Conservation (phyloP, 768 basidiomycete species). For the Leccinum imitatum region DNA sequence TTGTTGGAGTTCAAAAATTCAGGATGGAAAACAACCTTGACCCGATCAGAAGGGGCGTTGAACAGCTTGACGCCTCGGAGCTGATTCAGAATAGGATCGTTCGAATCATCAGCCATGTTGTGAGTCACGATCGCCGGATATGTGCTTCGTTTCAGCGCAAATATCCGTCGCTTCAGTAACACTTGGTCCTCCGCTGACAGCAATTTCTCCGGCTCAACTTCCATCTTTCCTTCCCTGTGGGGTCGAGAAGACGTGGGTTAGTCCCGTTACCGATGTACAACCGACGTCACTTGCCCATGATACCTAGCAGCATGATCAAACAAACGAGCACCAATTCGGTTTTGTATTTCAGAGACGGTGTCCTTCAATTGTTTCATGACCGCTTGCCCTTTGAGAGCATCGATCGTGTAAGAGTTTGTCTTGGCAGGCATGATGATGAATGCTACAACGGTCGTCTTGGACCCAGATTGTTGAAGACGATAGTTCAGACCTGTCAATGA, state of each 20-base stretch:
- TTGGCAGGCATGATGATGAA: slow-evolving; percentile 99
- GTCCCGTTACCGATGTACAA: background rate
- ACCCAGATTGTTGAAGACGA: slow-evolving; percentile 59
- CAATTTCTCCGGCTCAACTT: slow-evolving; percentile 72
- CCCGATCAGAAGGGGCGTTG: slow-evolving; percentile 84
- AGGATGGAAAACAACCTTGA: slow-evolving; percentile 98
- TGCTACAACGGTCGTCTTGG: slow-evolving; percentile 86
- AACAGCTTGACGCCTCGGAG: slow-evolving; percentile 93
- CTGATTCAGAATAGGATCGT: slow-evolving; percentile 93
- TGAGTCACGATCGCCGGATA: slow-evolving; percentile 98
- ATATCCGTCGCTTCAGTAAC: slow-evolving; percentile 91
- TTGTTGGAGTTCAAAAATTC: slow-evolving; percentile 98
- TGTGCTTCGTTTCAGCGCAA: slow-evolving; percentile 91
- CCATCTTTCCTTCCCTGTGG: slow-evolving; percentile 66
- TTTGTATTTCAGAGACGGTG: slow-evolving; percentile 94
- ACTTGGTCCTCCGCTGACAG: slow-evolving; percentile 92
- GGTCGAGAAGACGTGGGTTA: background rate
- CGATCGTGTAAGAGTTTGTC: slow-evolving; percentile 95
- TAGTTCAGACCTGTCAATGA: slow-evolving; percentile 49
- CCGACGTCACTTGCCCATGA: slow-evolving; percentile 63
- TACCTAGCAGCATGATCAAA: slow-evolving; percentile 95
- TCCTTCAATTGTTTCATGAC: slow-evolving; percentile 96
- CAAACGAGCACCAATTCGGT: slow-evolving; percentile 85
- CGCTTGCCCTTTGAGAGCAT: slow-evolving; percentile 95
- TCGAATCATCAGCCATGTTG: slow-evolving; percentile 94